Evolutionary conservation across 208 protist genomes (phyloP).

Genomic region (Crithidia thermophila): DNA sequence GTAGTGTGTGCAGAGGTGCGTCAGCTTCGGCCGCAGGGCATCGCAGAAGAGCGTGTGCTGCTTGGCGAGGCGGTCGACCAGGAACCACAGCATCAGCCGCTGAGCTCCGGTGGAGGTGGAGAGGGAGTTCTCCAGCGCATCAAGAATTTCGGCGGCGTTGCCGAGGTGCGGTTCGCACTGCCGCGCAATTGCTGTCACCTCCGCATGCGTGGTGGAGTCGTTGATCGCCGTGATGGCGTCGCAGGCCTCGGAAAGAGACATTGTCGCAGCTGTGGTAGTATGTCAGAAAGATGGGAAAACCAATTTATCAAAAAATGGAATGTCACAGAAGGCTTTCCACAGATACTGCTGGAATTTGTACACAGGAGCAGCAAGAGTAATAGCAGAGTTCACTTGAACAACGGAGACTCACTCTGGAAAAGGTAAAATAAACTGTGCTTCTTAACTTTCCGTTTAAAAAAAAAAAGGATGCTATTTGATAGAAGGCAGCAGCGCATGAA

Average conservation of each 20-base stretch:
- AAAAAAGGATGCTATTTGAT: too few species aligned
- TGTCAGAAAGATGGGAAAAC: too few species aligned
- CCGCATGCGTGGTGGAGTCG: slow-evolving; percentile 48
- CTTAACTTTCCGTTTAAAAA: too few species aligned
- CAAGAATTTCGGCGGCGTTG: slow-evolving; percentile 66
- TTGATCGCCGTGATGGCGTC: slow-evolving; percentile 73
- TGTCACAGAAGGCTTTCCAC: too few species aligned
- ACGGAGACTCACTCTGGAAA: too few species aligned
- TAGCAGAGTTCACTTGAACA: too few species aligned
- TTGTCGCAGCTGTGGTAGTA: too few species aligned
- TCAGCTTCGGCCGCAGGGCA: slow-evolving; percentile 65
- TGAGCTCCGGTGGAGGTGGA: slow-evolving; percentile 48
- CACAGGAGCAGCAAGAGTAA: too few species aligned
- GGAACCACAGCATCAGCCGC: slow-evolving; percentile 79
- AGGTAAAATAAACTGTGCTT: too few species aligned
- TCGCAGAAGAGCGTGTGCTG: slow-evolving; percentile 82
- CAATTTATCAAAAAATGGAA: too few species aligned
- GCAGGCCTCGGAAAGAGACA: slow-evolving; percentile 70
- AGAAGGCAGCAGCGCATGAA: neutral
- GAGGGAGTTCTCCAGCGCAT: slow-evolving; percentile 77
- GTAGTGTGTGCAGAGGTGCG: slow-evolving; percentile 56
- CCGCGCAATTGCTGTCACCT: slow-evolving; percentile 51
- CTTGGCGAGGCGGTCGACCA: slow-evolving; percentile 87
- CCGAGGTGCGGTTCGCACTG: slow-evolving; percentile 73
- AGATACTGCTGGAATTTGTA: too few species aligned